phyloP scores from a whole-genome alignment of 176 grass and related monocot species.

The Oryza punctata region DNA sequence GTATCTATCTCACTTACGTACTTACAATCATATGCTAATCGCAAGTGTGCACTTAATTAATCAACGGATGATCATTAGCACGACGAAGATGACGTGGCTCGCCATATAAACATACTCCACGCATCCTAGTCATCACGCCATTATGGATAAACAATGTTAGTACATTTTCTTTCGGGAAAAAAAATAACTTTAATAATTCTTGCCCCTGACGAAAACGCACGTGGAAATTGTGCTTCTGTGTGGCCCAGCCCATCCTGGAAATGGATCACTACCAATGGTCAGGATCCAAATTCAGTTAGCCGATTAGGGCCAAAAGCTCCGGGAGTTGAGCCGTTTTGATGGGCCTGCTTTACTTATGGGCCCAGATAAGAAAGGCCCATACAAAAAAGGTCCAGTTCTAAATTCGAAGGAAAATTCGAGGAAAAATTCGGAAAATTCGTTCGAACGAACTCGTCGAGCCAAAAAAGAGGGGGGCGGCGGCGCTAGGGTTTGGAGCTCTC shows the following conservation, averaged over 20 bases:
- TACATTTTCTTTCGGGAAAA: too few relatives aligned
- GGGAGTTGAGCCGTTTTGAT: not conserved
- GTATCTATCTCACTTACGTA: too few relatives aligned
- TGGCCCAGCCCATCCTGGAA: not conserved
- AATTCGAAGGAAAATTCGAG: not conserved
- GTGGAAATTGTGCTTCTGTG: not conserved
- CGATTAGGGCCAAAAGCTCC: not conserved
- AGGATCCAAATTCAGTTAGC: too few relatives aligned
- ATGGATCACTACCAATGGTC: not conserved
- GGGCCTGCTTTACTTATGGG: not conserved
- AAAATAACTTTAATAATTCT: too few relatives aligned
- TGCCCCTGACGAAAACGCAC: not conserved
- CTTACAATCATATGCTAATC: too few relatives aligned
- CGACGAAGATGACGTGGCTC: too few relatives aligned
- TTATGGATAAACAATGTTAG: too few relatives aligned
- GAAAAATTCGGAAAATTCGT: not conserved
- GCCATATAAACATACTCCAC: too few relatives aligned
- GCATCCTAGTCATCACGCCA: too few relatives aligned
- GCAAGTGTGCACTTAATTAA: too few relatives aligned
- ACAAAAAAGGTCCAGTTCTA: not conserved
- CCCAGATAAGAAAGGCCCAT: not conserved
- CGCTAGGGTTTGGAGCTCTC: conserved; percentile 17
- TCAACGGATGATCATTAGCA: too few relatives aligned
- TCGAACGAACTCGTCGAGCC: not conserved
- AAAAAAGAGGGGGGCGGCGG: not conserved